Conservation (phyloP, 257 asterid species). For the Handroanthus guayacan region DNA sequence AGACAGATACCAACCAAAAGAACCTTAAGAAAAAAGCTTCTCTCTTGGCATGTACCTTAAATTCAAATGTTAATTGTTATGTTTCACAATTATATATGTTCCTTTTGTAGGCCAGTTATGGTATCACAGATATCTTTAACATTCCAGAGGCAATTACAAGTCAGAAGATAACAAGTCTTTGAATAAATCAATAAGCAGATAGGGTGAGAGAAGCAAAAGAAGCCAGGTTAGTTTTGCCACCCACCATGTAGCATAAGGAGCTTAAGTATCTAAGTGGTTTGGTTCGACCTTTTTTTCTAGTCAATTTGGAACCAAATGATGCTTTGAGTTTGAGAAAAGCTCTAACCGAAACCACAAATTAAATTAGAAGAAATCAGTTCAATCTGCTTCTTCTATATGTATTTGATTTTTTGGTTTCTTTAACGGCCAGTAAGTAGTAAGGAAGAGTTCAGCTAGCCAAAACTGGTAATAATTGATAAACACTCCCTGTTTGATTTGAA, state of each 20-base stretch:
- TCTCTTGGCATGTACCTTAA: neutral
- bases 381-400: neutral
- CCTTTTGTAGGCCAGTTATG: neutral
- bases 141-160: neutral
- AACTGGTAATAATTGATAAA: neutral
- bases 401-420: neutral
- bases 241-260: neutral
- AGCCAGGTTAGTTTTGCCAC: neutral
- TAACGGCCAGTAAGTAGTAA: neutral
- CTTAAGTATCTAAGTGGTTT: neutral
- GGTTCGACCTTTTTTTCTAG: neutral
- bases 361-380: neutral
- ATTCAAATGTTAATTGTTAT: neutral
- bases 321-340: neutral
- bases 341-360: neutral
- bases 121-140: neutral
- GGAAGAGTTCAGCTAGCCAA: neutral
- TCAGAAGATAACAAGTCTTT: neutral
- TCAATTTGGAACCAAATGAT: neutral
- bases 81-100: neutral
- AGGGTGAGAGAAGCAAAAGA: neutral
- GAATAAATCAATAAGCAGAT: neutral
- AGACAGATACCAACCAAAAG: neutral
- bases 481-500: neutral
- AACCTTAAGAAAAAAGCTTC: neutral